Conservation (phyloP, 2,329 filamentous ascomycete species). For the Venturia carpophila region DNA sequence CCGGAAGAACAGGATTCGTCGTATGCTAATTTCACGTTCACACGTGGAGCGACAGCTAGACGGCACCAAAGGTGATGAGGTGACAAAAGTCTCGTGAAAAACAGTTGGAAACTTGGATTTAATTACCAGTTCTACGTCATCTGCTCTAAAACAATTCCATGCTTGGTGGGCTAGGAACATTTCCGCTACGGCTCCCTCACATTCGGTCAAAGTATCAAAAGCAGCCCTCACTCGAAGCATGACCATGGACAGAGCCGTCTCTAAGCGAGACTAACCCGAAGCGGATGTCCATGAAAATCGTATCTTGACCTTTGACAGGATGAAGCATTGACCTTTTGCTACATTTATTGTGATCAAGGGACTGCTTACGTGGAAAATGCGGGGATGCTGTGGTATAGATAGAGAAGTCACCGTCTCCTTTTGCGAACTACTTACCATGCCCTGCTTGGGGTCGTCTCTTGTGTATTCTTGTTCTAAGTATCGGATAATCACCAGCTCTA, state of each 20-base stretch:
- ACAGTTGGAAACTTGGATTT: no score
- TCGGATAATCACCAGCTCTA: no score
- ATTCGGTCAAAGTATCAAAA: no score
- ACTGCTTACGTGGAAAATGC: background rate
- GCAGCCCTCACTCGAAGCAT: background rate
- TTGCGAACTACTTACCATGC: background rate
- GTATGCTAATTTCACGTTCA: no score
- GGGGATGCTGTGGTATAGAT: background rate
- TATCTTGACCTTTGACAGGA: background rate
- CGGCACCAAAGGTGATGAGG: background rate
- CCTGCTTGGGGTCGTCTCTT: background rate
- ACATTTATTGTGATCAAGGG: background rate
- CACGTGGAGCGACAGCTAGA: no score
- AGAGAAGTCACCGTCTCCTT: background rate
- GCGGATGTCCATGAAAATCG: background rate
- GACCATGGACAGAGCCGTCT: background rate
- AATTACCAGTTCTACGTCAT: background rate
- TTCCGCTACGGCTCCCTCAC: background rate
- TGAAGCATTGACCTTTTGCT: background rate
- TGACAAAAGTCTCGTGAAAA: background rate
- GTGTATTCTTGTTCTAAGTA: background rate
- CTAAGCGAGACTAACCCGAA: conserved; percentile 8
- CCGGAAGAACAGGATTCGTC: no score
- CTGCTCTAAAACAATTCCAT: background rate
- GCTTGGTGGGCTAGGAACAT: background rate